A percentile compares a stretch with the other conserved stretches of the same genome.
Conservation (phyloP, 2,329 filamentous ascomycete species). For the Arthrobotrys musiformis region DNA sequence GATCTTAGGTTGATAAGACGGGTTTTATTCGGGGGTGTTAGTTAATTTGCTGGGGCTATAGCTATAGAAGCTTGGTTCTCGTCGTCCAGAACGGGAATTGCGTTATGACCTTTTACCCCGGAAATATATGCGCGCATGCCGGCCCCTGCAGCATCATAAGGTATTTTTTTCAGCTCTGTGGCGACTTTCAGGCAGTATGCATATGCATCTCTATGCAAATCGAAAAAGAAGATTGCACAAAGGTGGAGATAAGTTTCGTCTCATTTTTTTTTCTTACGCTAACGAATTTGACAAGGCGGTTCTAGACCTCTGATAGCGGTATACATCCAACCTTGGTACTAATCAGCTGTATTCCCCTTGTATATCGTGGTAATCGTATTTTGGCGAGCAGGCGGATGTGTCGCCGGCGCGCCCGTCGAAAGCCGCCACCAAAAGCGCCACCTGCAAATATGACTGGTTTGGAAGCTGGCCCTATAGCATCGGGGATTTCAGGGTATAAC, state of each 20-base stretch:
- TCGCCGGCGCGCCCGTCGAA: slow-evolving; percentile 4
- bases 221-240: slow-evolving; percentile 11
- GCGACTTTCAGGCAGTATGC: slow-evolving; percentile 50
- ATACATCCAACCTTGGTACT: too few relatives aligned
- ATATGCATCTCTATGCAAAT: slow-evolving; percentile 39
- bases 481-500: not conserved
- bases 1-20: slow-evolving; percentile 1
- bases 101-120: slow-evolving; percentile 17
- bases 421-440: slow-evolving; percentile 39
- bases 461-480: too few relatives aligned
- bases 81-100: slow-evolving; percentile 26
- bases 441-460: slow-evolving; percentile 20
- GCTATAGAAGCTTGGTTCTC: slow-evolving; percentile 17
- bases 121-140: slow-evolving; percentile 33
- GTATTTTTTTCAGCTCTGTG: not conserved
- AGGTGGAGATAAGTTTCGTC: not conserved
- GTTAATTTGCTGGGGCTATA: too few relatives aligned
- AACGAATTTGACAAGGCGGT: not conserved
- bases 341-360: too few relatives aligned
- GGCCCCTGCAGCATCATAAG: slow-evolving; percentile 17
- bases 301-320: not conserved
- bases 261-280: not conserved
- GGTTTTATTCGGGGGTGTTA: not conserved
- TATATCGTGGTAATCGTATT: too few relatives aligned
- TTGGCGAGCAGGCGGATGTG: slow-evolving; percentile 18